Evolutionary conservation across 1,139 yeast species (phyloP).

Genomic region (Starmera stellimalicola): DNA sequence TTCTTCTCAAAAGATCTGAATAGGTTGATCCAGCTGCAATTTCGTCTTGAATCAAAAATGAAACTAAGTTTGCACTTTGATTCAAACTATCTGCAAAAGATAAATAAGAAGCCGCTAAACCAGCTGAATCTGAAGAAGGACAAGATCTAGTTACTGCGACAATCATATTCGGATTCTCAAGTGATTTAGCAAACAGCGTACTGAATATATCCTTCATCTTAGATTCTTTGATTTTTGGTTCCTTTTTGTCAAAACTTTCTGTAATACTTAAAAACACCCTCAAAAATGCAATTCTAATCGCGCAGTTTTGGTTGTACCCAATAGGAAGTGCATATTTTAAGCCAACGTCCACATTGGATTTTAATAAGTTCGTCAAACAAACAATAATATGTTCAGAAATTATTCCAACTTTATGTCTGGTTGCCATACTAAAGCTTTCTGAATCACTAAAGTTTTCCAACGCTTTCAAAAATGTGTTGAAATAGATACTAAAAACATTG

Average conservation of each 20-base stretch:
- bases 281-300: slow-evolving; percentile 62
- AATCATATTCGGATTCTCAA: slow-evolving; percentile 24
- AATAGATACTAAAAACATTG: slow-evolving; percentile 61
- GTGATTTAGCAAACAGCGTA: slow-evolving; percentile 10
- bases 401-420: slow-evolving; percentile 43
- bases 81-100: slow-evolving; percentile 49
- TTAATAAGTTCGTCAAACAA: slow-evolving; percentile 59
- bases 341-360: slow-evolving; percentile 71
- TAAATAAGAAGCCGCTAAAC: slow-evolving; percentile 61
- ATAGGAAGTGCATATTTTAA: slow-evolving; percentile 67
- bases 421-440: slow-evolving; percentile 25
- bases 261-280: slow-evolving; percentile 69
- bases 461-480: slow-evolving; percentile 61
- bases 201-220: slow-evolving; percentile 10
- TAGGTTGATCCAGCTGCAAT: slow-evolving; percentile 50
- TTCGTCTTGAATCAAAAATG: slow-evolving; percentile 52
- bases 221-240: slow-evolving; percentile 23
- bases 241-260: slow-evolving; percentile 28
- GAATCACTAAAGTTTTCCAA: slow-evolving; percentile 46
- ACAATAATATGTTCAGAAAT: slow-evolving; percentile 60
- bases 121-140: slow-evolving; percentile 63
- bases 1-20: slow-evolving; percentile 68
- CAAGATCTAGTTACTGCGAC: slow-evolving; percentile 32
- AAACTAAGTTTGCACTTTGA: slow-evolving; percentile 46
- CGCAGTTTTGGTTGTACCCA: slow-evolving; percentile 62